Base-by-base conservation (phyloP, 1,284 basidiomycete species). In the Pseudomicrostroma phylloplanum region DNA sequence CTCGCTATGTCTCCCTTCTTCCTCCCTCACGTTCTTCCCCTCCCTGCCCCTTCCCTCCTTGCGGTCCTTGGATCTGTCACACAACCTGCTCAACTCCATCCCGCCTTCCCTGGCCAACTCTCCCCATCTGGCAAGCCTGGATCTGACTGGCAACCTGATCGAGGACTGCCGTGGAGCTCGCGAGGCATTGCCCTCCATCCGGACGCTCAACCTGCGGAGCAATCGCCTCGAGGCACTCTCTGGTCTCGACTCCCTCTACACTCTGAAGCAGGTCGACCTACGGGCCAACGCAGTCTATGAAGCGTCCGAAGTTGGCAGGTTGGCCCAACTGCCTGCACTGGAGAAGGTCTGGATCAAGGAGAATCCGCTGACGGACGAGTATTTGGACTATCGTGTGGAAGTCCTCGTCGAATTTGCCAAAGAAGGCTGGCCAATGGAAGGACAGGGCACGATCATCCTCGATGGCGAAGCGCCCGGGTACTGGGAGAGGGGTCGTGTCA, bases 141-240 rank as follows among this genome's bases (percentile, higher is more conserved):
- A 96, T 80, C 85, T 98, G 19, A 85, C 89, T 17, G 89, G 92
- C 80, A 97, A 98, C 82, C 89, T 97, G 85, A 92, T 98, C 69
- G 92, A 94, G 73, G 93, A 92, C 6, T 89, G 96, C 17, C 84
- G 93, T 2, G 90, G 89, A 30, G 92, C 77, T 65, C 75, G 71
- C 63, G 59, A 64, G 19, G 51, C 71, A 0, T 42, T 78, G 0
- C 62, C 57, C 11, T 61, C 66, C 4, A 68, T 78, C 26, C 62
- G 62, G 26, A 65, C 65, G n/a, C 70, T 77, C 51, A 76, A 75
- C 54, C 62, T 79, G 8, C 62, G 71, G 56, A 62, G 67, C 40
- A 98, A 98, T 76, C 87, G 94, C 1, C 85, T 97, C 55, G 91
- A 94, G 74, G 92, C 90, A 23, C 85, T 98, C 58, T 92, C 91